Evolutionary conservation across 352 stramenopile genomes (phyloP).

Genomic region (Pythium myriotylum): DNA sequence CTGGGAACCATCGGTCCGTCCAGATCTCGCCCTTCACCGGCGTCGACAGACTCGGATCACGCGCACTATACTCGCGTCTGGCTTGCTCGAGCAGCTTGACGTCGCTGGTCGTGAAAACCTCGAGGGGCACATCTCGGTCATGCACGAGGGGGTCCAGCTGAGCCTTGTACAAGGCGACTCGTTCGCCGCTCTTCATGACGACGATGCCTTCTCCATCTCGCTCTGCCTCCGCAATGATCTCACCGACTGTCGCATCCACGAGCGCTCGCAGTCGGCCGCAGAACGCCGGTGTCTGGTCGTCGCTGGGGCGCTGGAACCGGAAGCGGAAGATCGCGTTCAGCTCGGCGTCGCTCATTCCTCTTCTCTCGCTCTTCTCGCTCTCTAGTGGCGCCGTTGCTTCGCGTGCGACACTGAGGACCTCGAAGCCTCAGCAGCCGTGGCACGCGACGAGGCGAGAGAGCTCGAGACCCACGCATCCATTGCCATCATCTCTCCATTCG

Average conservation of each 20-base stretch:
- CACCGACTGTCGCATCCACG: not conserved
- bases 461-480: no score
- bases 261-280: conserved; percentile 5
- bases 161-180: not conserved
- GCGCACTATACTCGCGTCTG: conserved; percentile 4
- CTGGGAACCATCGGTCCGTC: conserved; percentile 41
- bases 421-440: no score
- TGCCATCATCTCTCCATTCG: no score
- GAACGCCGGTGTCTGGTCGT: conserved; percentile 3
- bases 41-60: conserved; percentile 4
- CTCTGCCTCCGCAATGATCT: not conserved
- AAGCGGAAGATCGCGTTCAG: conserved; percentile 18
- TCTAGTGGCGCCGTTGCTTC: no score
- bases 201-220: not conserved
- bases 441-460: no score
- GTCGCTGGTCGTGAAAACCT: not conserved
- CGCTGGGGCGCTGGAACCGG: conserved; percentile 11
- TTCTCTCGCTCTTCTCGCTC: no score
- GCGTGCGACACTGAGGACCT: no score
- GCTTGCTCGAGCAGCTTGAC: not conserved
- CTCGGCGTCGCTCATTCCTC: no score
- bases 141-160: not conserved
- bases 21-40: conserved; percentile 4
- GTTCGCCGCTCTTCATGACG: not conserved
- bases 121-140: not conserved